These are phyloP conservation scores for Fusarium transvaalense DNA, from an alignment of 2,329 filamentous ascomycete genomes.

Conservation along the genomic window DNA sequence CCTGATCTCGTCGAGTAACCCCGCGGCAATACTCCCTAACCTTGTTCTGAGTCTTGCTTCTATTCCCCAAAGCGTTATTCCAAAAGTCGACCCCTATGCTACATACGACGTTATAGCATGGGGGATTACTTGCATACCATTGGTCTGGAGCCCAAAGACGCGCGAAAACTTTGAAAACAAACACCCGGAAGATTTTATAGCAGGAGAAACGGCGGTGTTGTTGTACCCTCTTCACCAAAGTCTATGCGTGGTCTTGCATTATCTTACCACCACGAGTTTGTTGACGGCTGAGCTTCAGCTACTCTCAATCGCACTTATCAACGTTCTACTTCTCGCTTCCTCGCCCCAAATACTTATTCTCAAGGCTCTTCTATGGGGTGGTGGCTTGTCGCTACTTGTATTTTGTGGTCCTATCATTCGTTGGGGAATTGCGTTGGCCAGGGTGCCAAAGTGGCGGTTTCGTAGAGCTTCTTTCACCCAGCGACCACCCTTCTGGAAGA, in stretches of 20 bases:
- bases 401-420: slow-evolving; percentile 79
- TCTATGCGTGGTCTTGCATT: slow-evolving; percentile 78
- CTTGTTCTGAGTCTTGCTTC: slow-evolving; percentile 84
- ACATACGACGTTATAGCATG: slow-evolving; percentile 80
- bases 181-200: slow-evolving; percentile 52
- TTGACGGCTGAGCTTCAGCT: slow-evolving; percentile 89
- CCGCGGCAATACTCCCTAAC: slow-evolving; percentile 77
- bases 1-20: slow-evolving; percentile 74
- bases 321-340: slow-evolving; percentile 79
- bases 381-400: slow-evolving; percentile 82
- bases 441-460: slow-evolving; percentile 93
- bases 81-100: slow-evolving; percentile 67
- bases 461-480: slow-evolving; percentile 63
- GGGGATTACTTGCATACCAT: slow-evolving; percentile 78
- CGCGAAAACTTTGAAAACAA: slow-evolving; percentile 52
- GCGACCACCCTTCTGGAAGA: slow-evolving; percentile 55
- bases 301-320: slow-evolving; percentile 84
- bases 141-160: slow-evolving; percentile 55
- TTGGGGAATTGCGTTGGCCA: slow-evolving; percentile 87
- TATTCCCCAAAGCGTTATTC: slow-evolving; percentile 79
- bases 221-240: slow-evolving; percentile 88
- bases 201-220: slow-evolving; percentile 70
- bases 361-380: slow-evolving; percentile 85
- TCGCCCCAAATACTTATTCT: slow-evolving; percentile 89
- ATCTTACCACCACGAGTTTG: slow-evolving; percentile 89